Evolutionary conservation across 2,329 filamentous ascomycete genomes (phyloP).

Genomic region (Penicillium sp.): DNA sequence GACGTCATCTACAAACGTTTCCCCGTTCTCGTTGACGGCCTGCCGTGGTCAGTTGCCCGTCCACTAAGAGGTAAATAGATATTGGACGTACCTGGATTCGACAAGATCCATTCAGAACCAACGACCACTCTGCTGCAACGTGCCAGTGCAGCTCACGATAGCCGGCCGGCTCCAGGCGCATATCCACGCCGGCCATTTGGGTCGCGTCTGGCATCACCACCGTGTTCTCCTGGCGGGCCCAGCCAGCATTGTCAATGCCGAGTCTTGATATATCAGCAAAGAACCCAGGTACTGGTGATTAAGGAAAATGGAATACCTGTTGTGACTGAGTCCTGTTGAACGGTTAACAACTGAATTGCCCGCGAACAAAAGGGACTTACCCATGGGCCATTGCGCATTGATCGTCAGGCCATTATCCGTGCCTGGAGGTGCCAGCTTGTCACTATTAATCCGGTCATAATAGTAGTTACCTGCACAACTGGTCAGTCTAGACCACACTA

Average conservation of each 20-base stretch:
- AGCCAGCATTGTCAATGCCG: slow-evolving; percentile 51
- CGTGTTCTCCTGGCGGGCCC: slow-evolving; percentile 55
- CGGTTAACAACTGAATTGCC: background rate
- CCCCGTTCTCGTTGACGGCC: slow-evolving; percentile 56
- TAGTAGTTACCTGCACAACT: slow-evolving; percentile 40
- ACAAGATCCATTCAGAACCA: slow-evolving; percentile 41
- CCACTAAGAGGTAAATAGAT: no score
- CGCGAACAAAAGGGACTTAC: slow-evolving; percentile 20
- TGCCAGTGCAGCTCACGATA: slow-evolving; percentile 63
- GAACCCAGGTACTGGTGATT: background rate
- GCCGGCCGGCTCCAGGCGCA: slow-evolving; percentile 56
- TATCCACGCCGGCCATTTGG: slow-evolving; percentile 58
- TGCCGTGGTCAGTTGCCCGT: no score
- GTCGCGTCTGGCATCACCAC: slow-evolving; percentile 51
- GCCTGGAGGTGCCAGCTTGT: slow-evolving; percentile 53
- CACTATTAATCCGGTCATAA: slow-evolving; percentile 56
- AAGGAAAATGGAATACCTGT: slow-evolving; percentile 32
- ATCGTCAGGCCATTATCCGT: slow-evolving; percentile 47
- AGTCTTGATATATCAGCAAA: slow-evolving; percentile 23
- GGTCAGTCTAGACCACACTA: background rate
- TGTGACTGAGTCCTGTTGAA: slow-evolving; percentile 43
- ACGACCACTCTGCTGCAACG: slow-evolving; percentile 39
- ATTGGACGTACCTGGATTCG: slow-evolving; percentile 31
- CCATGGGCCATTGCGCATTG: slow-evolving; percentile 55
- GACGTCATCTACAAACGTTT: slow-evolving; percentile 73